Conservation (phyloP, 1,139 yeast genomes). For the Nakaseomyces delphensis region DNA sequence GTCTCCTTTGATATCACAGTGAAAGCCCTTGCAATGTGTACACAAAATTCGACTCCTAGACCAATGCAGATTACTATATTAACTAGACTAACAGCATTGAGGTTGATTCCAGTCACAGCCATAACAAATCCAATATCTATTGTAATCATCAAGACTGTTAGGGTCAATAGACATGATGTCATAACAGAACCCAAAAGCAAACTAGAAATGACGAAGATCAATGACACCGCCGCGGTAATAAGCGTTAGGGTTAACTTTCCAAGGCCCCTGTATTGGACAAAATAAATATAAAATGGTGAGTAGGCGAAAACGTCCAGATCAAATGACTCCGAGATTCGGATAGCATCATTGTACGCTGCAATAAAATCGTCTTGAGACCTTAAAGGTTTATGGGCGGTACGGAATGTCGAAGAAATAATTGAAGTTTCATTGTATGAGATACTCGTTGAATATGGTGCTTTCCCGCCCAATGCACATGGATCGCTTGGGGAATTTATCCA, state of each 20-base stretch:
- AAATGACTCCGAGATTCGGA: conserved; percentile 59
- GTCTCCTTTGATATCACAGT: conserved; percentile 36
- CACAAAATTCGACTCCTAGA: conserved; percentile 84
- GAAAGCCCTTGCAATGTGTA: conserved; percentile 77
- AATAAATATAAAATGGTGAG: conserved; percentile 86
- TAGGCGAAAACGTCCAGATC: conserved; percentile 71
- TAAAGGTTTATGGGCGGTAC: conserved; percentile 76
- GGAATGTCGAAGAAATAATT: conserved; percentile 55
- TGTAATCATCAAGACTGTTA: conserved; percentile 57
- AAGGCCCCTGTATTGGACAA: conserved; percentile 75
- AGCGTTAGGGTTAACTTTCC: conserved; percentile 48
- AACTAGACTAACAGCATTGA: conserved; percentile 85
- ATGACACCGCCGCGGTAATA: conserved; percentile 45
- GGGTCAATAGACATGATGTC: conserved; percentile 48
- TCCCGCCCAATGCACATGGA: conserved; percentile 92
- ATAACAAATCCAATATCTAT: conserved; percentile 72
- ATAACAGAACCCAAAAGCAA: conserved; percentile 58
- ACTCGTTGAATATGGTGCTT: conserved; percentile 75
- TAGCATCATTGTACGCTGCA: conserved; percentile 63
- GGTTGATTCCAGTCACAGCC: conserved; percentile 64
- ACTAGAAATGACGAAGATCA: conserved; percentile 48
- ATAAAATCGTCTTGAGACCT: conserved; percentile 81
- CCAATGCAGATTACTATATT: conserved; percentile 87
- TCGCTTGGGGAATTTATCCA: conserved; percentile 86
- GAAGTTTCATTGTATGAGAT: conserved; percentile 39